Evolutionary conservation across 2,329 filamentous ascomycete species (phyloP).

Genomic region (Sphaerulina vaccinii): DNA sequence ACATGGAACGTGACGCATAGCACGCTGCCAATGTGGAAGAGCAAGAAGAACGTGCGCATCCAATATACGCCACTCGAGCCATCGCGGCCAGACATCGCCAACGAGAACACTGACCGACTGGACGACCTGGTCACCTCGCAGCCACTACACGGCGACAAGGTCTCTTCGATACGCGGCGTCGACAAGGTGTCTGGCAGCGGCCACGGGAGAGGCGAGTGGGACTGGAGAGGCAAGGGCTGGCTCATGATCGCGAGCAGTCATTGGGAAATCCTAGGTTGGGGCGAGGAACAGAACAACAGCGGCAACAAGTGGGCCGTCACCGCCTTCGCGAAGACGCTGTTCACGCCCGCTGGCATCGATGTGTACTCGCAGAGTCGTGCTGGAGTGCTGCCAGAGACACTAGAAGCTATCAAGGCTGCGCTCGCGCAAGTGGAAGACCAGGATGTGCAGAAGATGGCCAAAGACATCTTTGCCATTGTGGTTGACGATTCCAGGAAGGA

Average conservation of each 20-base stretch:
- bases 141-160: constrained; percentile 48
- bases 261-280: constrained; percentile 81
- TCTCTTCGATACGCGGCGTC: constrained; percentile 64
- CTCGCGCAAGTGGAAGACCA: constrained; percentile 53
- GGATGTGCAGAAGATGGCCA: constrained; percentile 55
- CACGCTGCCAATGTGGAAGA: constrained; percentile 76
- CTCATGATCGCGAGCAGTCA: constrained; percentile 69
- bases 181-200: constrained; percentile 52
- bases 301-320: constrained; percentile 69
- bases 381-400: constrained; percentile 59
- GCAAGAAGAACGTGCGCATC: constrained; percentile 76
- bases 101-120: constrained; percentile 50
- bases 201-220: constrained; percentile 52
- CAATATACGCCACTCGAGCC: constrained; percentile 62
- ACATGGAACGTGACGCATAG: constrained; percentile 76
- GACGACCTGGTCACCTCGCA: constrained; percentile 75
- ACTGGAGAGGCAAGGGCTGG: constrained; percentile 77
- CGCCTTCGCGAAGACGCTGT: constrained; percentile 79
- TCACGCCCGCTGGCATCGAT: constrained; percentile 79
- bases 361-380: constrained; percentile 66
- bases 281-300: constrained; percentile 48
- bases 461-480: constrained; percentile 49
- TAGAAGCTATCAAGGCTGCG: constrained; percentile 56
- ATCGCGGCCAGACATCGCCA: constrained; percentile 34
- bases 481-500: constrained; percentile 33